Conservation (phyloP, 106 monocot species). For the Acorus gramineus region DNA sequence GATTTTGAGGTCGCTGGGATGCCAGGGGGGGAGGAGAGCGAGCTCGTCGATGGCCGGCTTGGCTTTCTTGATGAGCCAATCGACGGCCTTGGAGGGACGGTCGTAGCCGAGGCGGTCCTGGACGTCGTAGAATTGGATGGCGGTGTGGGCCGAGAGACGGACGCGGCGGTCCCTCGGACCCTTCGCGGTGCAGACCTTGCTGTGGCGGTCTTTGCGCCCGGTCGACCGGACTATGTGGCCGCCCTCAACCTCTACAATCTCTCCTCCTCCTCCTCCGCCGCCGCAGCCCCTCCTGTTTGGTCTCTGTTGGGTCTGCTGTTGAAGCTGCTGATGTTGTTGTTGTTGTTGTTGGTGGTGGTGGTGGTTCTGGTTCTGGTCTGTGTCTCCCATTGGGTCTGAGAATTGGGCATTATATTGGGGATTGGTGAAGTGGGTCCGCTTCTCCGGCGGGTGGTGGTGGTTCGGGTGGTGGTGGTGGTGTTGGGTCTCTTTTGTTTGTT, state of each 20-base stretch:
- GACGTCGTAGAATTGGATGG: constrained; percentile 97
- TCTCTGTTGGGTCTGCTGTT: no score
- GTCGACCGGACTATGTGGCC: constrained; percentile 92
- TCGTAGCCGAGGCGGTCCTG: constrained; percentile 93
- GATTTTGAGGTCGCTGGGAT: constrained; percentile 16
- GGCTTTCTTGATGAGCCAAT: constrained; percentile 89
- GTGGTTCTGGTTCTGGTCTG: constrained; percentile 8
- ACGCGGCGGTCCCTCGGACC: constrained; percentile 85
- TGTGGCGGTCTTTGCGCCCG: constrained; percentile 90
- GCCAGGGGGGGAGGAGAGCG: constrained; percentile 61
- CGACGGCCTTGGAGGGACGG: constrained; percentile 90
- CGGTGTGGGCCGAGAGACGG: constrained; percentile 80
- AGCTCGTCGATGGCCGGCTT: constrained; percentile 80
- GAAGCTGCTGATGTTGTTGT: no score
- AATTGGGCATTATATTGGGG: constrained; percentile 43
- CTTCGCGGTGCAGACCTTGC: constrained; percentile 90
- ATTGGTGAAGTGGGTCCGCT: constrained; percentile 19
- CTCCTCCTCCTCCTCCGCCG: constrained; percentile 20
- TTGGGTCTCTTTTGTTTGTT: no score
- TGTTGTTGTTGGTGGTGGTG: background rate
- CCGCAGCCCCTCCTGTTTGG: constrained; percentile 4
- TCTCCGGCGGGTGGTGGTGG: background rate
- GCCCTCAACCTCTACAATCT: constrained; percentile 71
- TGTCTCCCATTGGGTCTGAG: constrained; percentile 28
- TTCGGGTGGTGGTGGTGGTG: no score